These are phyloP conservation scores for Dimargaris xerosporica DNA, from an alignment of 192 early-diverging fungal genomes.

Conservation along the genomic window DNA sequence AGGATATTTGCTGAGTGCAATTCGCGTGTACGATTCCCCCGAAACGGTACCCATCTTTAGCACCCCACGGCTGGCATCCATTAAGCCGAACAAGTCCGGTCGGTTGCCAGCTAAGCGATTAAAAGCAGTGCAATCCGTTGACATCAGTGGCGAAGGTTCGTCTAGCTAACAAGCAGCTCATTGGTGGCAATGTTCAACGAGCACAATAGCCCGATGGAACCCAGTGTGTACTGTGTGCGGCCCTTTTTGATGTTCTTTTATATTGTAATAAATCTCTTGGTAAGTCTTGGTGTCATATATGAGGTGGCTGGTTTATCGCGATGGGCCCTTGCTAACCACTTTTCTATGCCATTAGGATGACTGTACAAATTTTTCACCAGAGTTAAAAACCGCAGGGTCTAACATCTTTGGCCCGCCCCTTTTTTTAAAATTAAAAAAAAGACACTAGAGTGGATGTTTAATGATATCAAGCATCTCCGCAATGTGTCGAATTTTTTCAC, in stretches of 20 bases:
- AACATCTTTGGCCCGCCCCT: background rate
- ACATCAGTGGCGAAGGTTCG: too few relatives aligned
- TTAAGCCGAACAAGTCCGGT: background rate
- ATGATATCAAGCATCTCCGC: constrained; percentile 40
- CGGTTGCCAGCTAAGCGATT: background rate
- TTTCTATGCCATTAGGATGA: background rate
- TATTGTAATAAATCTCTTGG: too few relatives aligned
- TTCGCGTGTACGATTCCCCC: constrained; percentile 22
- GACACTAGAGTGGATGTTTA: background rate
- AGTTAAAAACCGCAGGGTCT: background rate
- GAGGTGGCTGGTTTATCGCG: background rate
- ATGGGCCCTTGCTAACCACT: background rate
- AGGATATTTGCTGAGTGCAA: constrained; percentile 51
- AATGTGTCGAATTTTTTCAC: constrained; percentile 60
- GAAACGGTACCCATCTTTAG: constrained; percentile 3
- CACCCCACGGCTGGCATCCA: background rate
- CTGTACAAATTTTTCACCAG: background rate
- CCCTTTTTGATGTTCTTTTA: too few relatives aligned
- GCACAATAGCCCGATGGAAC: too few relatives aligned
- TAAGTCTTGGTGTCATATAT: background rate
- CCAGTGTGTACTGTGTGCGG: too few relatives aligned
- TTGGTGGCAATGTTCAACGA: too few relatives aligned
- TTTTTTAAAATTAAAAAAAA: background rate
- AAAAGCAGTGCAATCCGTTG: too few relatives aligned
- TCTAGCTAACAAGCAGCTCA: too few relatives aligned